These are phyloP conservation scores for Lipomyces spencermartinsiae DNA, from an alignment of 805 yeast species.

Conservation along the genomic window DNA sequence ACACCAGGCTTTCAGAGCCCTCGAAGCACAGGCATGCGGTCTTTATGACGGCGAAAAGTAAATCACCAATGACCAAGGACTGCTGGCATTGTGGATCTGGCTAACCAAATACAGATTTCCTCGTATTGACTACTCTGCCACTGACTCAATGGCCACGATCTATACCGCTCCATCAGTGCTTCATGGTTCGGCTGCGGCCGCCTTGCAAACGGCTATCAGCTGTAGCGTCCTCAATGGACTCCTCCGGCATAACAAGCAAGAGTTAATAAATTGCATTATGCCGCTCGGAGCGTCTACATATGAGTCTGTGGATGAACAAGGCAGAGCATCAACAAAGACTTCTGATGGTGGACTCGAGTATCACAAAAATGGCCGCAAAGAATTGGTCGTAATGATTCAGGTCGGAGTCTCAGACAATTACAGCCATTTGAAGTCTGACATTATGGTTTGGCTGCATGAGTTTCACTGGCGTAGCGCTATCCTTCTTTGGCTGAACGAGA, in stretches of 20 bases:
- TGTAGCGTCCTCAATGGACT: neutral
- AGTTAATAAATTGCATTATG: no score
- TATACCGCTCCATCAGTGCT: neutral
- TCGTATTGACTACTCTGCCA: neutral
- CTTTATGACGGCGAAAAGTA: neutral
- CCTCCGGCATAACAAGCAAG: neutral
- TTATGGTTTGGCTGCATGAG: neutral
- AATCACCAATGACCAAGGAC: no score
- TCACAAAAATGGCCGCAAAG: neutral
- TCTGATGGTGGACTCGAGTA: neutral
- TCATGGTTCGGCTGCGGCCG: neutral
- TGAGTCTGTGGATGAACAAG: neutral
- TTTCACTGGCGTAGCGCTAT: neutral
- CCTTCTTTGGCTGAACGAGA: neutral
- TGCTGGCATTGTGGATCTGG: neutral
- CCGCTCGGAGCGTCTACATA: neutral
- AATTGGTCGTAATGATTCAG: neutral
- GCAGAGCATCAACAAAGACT: neutral
- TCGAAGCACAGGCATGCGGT: neutral
- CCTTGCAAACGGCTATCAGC: neutral
- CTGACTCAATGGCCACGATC: neutral
- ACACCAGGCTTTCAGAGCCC: neutral
- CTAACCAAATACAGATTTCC: neutral
- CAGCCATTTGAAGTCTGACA: neutral
- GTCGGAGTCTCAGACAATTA: neutral